phyloP scores from a whole-genome alignment of 208 protist species.

The Trypanosomatidae sp. region DNA sequence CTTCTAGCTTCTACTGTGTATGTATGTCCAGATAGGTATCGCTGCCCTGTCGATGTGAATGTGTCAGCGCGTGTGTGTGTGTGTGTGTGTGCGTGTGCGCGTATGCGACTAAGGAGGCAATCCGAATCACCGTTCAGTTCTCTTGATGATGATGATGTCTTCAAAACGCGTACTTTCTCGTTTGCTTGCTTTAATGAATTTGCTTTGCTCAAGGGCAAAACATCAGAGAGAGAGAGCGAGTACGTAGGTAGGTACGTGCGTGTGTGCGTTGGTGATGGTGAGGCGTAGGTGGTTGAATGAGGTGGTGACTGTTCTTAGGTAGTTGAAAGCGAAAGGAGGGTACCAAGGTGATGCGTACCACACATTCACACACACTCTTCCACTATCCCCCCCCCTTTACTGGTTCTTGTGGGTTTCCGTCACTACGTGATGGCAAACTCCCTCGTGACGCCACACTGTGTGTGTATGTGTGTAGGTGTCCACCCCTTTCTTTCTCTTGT shows the following conservation, averaged over 20 bases:
- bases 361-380: neutral
- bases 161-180: neutral
- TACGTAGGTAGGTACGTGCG: neutral
- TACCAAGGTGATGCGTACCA: neutral
- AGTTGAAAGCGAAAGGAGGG: neutral
- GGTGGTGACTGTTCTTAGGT: neutral
- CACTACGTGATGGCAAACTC: neutral
- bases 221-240: neutral
- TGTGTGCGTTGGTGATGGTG: neutral
- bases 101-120: neutral
- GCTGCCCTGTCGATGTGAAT: neutral
- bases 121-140: neutral
- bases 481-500: neutral
- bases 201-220: neutral
- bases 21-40: neutral
- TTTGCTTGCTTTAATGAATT: neutral
- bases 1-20: neutral
- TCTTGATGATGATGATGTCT: neutral
- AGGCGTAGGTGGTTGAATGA: neutral
- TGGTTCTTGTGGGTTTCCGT: neutral
- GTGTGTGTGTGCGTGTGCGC: neutral
- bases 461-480: neutral
- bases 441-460: neutral
- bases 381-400: neutral
- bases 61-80: neutral